Percentiles rank a stretch among this genome's conserved stretches.
Evolutionary conservation across 345 rosid genomes (phyloP).

Genomic region (Kernera saxatilis): DNA sequence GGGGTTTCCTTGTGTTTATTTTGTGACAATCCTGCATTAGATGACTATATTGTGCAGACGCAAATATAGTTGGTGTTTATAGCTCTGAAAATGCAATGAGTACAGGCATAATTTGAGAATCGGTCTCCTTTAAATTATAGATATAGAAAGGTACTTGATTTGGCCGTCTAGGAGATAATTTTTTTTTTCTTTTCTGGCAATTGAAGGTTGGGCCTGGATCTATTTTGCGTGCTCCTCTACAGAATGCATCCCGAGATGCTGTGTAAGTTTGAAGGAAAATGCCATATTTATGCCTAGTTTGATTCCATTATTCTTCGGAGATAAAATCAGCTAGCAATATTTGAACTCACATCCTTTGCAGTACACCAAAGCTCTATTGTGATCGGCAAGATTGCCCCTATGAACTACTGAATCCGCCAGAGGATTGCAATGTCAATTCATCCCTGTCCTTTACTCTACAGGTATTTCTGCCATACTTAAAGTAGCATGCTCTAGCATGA

Average conservation of each 20-base stretch:
- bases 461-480: conserved; percentile 41
- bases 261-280: conserved; percentile 54
- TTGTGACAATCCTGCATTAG: conserved; percentile 14
- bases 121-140: neutral
- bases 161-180: conserved; percentile 1
- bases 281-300: neutral
- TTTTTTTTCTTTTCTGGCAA: conserved; percentile 13
- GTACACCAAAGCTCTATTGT: conserved; percentile 87
- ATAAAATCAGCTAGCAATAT: neutral
- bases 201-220: conserved; percentile 93
- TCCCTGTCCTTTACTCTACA: conserved; percentile 95
- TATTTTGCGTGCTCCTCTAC: conserved; percentile 80
- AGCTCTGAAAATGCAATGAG: conserved; percentile 4
- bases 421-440: conserved; percentile 98
- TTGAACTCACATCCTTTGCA: conserved; percentile 31
- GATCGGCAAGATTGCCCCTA: conserved; percentile 72
- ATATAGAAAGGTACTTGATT: conserved; percentile 3
- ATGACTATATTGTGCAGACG: conserved; percentile 1
- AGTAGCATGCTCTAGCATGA: conserved; percentile 10
- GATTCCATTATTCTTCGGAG: neutral
- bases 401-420: conserved; percentile 91
- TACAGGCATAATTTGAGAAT: neutral
- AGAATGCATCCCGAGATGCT: conserved; percentile 72
- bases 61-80: conserved; percentile 6
- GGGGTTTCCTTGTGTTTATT: conserved; percentile 17